Evolutionary conservation across 2,329 filamentous ascomycete genomes (phyloP).

Genomic region (Cephalotrichum gorgonifer): DNA sequence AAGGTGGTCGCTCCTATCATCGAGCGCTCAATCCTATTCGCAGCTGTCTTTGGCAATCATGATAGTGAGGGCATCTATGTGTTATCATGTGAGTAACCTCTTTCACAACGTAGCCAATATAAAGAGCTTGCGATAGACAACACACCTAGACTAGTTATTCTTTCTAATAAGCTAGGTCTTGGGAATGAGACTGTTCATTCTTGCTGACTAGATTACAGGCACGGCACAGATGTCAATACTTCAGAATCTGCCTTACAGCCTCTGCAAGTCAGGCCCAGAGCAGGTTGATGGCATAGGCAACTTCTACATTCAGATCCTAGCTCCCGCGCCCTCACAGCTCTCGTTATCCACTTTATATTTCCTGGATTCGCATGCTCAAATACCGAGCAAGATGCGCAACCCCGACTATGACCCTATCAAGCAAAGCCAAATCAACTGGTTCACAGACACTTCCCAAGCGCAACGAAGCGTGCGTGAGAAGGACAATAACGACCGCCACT

Average conservation of each 20-base stretch:
- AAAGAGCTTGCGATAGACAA: background rate
- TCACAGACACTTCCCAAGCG: constrained; percentile 30
- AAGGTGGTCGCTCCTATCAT: constrained; percentile 82
- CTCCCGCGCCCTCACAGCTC: constrained; percentile 69
- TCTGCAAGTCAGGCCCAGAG: constrained; percentile 71
- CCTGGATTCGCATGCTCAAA: constrained; percentile 86
- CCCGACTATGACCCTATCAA: constrained; percentile 96
- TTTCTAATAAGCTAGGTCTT: constrained; percentile 12
- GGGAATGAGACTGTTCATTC: constrained; percentile 13
- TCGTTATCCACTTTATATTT: constrained; percentile 88
- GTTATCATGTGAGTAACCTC: constrained; percentile 24
- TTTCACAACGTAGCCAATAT: constrained; percentile 10
- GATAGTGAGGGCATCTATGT: constrained; percentile 73
- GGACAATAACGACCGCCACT: constrained; percentile 48
- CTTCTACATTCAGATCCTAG: constrained; percentile 84
- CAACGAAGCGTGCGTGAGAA: constrained; percentile 44
- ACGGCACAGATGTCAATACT: constrained; percentile 74
- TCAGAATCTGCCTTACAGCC: constrained; percentile 76
- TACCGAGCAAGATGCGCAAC: constrained; percentile 77
- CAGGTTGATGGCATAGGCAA: constrained; percentile 87
- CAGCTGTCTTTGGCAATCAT: constrained; percentile 93
- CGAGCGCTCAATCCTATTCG: constrained; percentile 81
- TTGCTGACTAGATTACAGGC: constrained; percentile 47
- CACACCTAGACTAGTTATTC: constrained; percentile 8
- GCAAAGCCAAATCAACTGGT: constrained; percentile 89